A percentile compares a stretch with the other conserved stretches of the same genome.
These are phyloP conservation scores for Auxenochlorella pyrenoidosa DNA, from an alignment of 139 green algal genomes.

Conservation along the genomic window DNA sequence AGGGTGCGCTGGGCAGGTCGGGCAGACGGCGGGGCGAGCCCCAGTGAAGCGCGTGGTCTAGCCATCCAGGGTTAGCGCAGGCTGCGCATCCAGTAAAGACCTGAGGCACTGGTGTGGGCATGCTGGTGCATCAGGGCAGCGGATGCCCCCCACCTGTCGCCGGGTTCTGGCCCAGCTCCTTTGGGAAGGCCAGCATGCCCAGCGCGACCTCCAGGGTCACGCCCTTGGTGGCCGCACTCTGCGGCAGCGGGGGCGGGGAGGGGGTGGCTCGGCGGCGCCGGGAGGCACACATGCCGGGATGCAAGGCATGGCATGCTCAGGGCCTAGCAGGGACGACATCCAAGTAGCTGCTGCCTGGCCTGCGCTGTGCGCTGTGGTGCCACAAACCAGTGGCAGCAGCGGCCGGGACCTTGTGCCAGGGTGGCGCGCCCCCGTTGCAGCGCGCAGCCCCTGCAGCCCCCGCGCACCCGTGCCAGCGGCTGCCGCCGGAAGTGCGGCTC, in stretches of 20 bases:
- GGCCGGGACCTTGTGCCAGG: too few relatives aligned
- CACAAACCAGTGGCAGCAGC: too few relatives aligned
- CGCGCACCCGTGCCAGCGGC: conserved; percentile 14
- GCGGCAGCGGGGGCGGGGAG: not conserved
- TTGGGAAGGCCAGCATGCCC: conserved; percentile 63
- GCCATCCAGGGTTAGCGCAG: too few relatives aligned
- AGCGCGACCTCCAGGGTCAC: conserved; percentile 61
- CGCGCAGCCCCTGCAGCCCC: not conserved
- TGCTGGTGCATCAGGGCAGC: not conserved
- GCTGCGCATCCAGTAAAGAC: too few relatives aligned
- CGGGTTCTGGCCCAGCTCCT: conserved; percentile 65
- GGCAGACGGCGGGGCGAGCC: too few relatives aligned
- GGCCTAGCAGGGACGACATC: too few relatives aligned
- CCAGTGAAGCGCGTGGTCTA: too few relatives aligned
- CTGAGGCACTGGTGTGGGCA: too few relatives aligned
- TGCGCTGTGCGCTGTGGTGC: too few relatives aligned
- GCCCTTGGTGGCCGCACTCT: conserved; percentile 1
- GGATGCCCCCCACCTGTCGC: not conserved
- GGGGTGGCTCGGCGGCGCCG: too few relatives aligned
- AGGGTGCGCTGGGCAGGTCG: too few relatives aligned
- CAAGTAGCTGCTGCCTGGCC: too few relatives aligned
- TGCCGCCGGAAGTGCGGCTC: conserved; percentile 23
- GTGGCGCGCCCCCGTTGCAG: not conserved
- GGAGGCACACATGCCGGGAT: not conserved
- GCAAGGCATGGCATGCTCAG: not conserved